Evolutionary conservation across 2,329 filamentous ascomycete species (phyloP).

Genomic region (Neonectria magnoliae): DNA sequence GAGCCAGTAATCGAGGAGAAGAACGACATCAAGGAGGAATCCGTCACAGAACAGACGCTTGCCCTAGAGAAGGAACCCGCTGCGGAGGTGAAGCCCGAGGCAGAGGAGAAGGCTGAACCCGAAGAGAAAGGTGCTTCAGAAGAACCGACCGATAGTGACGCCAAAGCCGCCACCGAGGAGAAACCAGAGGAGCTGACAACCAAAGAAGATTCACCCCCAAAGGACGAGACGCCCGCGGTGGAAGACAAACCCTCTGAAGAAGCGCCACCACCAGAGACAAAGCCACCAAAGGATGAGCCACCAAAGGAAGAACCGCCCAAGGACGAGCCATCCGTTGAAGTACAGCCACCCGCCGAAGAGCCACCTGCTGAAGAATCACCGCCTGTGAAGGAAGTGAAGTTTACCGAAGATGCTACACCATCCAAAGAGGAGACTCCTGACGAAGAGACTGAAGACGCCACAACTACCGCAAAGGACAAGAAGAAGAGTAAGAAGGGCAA

Average conservation of each 20-base stretch:
- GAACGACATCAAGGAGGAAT: constrained; percentile 3
- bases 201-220: constrained; percentile 1
- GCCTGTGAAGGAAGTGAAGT: constrained; percentile 9
- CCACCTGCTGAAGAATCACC: constrained; percentile 8
- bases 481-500: constrained; percentile 34
- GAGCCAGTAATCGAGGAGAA: constrained; percentile 17
- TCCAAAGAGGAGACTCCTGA: constrained; percentile 10
- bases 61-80: background rate
- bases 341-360: constrained; percentile 20
- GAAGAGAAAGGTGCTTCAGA: constrained; percentile 6
- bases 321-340: constrained; percentile 18
- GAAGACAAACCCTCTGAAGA: constrained; percentile 11
- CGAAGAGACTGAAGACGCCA: constrained; percentile 22
- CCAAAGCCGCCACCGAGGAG: constrained; percentile 3
- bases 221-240: constrained; percentile 1
- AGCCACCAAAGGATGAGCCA: constrained; percentile 12
- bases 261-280: background rate
- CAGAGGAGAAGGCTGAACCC: constrained; percentile 9
- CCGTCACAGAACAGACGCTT: background rate
- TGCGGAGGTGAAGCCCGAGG: constrained; percentile 8
- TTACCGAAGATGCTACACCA: constrained; percentile 12
- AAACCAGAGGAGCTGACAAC: background rate
- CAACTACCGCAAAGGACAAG: constrained; percentile 23
- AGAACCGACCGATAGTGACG: constrained; percentile 4
- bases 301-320: constrained; percentile 13